Evolutionary conservation across 306 rosid genomes (phyloP).

Genomic region (Styphnolobium japonicum): DNA sequence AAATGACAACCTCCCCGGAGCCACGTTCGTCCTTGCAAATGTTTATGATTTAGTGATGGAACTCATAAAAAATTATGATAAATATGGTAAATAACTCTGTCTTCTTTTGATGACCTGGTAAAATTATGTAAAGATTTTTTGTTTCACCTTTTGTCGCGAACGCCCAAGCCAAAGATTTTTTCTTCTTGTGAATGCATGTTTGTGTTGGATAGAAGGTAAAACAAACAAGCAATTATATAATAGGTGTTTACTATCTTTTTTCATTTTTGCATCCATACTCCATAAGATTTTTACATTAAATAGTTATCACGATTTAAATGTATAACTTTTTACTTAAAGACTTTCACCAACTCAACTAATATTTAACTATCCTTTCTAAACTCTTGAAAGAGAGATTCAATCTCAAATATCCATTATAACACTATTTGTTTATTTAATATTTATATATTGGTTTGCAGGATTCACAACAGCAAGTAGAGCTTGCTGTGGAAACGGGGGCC

Average conservation of each 20-base stretch:
- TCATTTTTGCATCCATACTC: neutral
- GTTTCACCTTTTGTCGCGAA: no score
- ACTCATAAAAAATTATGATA: constrained; percentile 46
- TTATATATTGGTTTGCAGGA: constrained; percentile 32
- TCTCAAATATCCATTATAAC: neutral
- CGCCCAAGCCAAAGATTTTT: no score
- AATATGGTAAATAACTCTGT: constrained; percentile 44
- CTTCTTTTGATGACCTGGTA: neutral
- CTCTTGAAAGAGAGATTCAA: no score
- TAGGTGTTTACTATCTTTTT: neutral
- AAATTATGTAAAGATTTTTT: no score
- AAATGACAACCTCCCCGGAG: constrained; percentile 58
- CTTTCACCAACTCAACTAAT: no score
- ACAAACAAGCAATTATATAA: no score
- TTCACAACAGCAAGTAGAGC: constrained; percentile 59
- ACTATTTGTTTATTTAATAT: neutral
- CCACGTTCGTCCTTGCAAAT: constrained; percentile 64
- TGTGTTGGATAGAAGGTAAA: no score
- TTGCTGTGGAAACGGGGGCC: constrained; percentile 79
- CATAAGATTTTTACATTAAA: no score
- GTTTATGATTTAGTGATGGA: constrained; percentile 66
- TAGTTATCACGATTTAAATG: no score
- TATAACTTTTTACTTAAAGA: no score
- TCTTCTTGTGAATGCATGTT: no score
- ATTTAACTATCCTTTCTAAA: no score